A percentile compares a stretch with the other conserved stretches of the same genome.
These are phyloP conservation scores for Candolleomyces eurysporus DNA, from an alignment of 768 basidiomycete species.

Conservation along the genomic window DNA sequence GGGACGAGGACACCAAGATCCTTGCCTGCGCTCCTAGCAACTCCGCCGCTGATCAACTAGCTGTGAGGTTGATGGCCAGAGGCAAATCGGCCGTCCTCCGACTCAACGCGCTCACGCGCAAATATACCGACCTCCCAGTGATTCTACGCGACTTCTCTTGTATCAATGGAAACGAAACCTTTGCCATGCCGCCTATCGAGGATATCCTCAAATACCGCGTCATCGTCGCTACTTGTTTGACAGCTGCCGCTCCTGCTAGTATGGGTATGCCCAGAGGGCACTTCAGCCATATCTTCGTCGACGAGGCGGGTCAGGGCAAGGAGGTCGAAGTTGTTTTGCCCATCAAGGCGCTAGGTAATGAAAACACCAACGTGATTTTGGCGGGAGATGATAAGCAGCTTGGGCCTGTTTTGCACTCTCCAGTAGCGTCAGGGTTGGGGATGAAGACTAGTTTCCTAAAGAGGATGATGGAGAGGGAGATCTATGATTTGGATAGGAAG, in stretches of 20 bases:
- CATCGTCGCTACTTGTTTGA: conserved; percentile 57
- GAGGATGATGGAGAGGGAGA: conserved; percentile 41
- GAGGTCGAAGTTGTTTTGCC: conserved; percentile 59
- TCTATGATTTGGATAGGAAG: conserved; percentile 32
- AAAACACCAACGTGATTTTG: conserved; percentile 50
- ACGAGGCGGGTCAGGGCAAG: conserved; percentile 64
- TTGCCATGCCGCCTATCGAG: conserved; percentile 43
- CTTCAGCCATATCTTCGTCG: conserved; percentile 60
- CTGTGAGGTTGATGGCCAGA: conserved; percentile 38
- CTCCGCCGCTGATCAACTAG: conserved; percentile 63
- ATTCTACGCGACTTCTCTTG: conserved; percentile 36
- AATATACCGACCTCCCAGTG: conserved; percentile 33
- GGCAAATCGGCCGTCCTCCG: conserved; percentile 44
- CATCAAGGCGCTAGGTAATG: conserved; percentile 48
- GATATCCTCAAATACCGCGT: conserved; percentile 45
- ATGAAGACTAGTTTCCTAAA: conserved; percentile 51
- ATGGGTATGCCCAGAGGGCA: conserved; percentile 52
- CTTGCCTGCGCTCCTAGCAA: conserved; percentile 70
- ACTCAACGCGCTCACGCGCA: conserved; percentile 49
- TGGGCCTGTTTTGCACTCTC: conserved; percentile 54
- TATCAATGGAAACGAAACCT: conserved; percentile 38
- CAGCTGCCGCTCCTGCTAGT: conserved; percentile 46
- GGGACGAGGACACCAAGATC: conserved; percentile 41
- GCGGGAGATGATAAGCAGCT: conserved; percentile 65
- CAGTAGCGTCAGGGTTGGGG: conserved; percentile 45